Conservation (phyloP, 768 basidiomycete species). For the Agaricus bisporus region DNA sequence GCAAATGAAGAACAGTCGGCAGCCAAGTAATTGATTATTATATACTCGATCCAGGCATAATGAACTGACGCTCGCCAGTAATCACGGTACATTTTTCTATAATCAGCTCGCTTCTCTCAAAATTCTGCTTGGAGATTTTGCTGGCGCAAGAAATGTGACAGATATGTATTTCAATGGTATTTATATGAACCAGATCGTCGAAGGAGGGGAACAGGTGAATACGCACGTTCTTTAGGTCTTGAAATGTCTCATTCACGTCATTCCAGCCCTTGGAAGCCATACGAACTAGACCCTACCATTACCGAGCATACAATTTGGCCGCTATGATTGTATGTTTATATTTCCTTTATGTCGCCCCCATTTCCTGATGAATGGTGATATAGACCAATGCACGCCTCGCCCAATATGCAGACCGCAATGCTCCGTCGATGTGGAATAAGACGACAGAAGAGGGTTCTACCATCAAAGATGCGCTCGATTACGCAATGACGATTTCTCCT, state of each 20-base stretch:
- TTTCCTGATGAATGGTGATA: not conserved
- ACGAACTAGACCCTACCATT: slow-evolving; percentile 61
- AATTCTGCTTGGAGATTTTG: slow-evolving; percentile 42
- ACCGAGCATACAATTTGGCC: slow-evolving; percentile 60
- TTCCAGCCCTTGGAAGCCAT: slow-evolving; percentile 51
- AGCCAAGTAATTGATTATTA: slow-evolving; percentile 37
- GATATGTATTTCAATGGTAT: slow-evolving; percentile 44
- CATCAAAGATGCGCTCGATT: slow-evolving; percentile 56
- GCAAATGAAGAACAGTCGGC: slow-evolving; percentile 40
- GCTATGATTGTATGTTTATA: slow-evolving; percentile 53
- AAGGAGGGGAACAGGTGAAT: slow-evolving; percentile 51
- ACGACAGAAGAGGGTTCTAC: slow-evolving; percentile 44
- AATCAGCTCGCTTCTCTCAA: slow-evolving; percentile 55
- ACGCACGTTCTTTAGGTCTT: not conserved
- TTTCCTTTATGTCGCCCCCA: not conserved
- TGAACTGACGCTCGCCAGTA: slow-evolving; percentile 29
- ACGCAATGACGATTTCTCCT: slow-evolving; percentile 41
- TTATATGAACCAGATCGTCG: slow-evolving; percentile 47
- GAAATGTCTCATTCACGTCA: not conserved
- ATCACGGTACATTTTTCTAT: slow-evolving; percentile 61
- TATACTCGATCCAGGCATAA: not conserved
- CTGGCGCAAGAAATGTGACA: slow-evolving; percentile 41
- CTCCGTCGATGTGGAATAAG: slow-evolving; percentile 37
- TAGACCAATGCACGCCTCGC: slow-evolving; percentile 55
- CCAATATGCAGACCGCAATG: slow-evolving; percentile 36